A percentile compares a stretch with the other conserved stretches of the same genome.
Conservation (phyloP, 176 grass and related monocot species). For the Phoenix roebelenii region DNA sequence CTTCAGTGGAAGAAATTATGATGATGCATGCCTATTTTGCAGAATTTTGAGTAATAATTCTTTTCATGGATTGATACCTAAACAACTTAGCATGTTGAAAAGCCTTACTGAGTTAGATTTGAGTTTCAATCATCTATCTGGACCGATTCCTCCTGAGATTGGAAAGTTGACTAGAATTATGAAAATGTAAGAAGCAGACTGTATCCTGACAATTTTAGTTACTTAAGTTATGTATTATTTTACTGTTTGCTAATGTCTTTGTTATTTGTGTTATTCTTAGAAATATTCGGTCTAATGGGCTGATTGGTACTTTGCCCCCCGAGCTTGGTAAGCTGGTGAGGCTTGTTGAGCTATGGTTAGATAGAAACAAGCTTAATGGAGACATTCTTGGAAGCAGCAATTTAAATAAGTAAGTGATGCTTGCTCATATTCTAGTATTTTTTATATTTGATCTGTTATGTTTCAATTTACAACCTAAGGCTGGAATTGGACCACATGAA, state of each 20-base stretch:
- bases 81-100: slow-evolving; percentile 39
- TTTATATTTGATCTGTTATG: background rate
- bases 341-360: slow-evolving; percentile 47
- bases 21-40: slow-evolving; percentile 11
- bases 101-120: slow-evolving; percentile 49
- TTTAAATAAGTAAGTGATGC: slow-evolving; percentile 49
- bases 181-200: slow-evolving; percentile 53
- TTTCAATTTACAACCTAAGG: background rate
- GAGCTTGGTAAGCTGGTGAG: slow-evolving; percentile 53
- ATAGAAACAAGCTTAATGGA: slow-evolving; percentile 63
- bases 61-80: slow-evolving; percentile 48
- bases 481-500: no score
- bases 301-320: slow-evolving; percentile 54
- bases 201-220: slow-evolving; percentile 9
- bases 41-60: slow-evolving; percentile 51
- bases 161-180: slow-evolving; percentile 47
- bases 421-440: background rate
- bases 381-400: slow-evolving; percentile 63
- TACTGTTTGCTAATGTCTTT: slow-evolving; percentile 10
- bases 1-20: background rate
- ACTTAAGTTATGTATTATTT: background rate
- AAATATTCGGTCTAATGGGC: slow-evolving; percentile 65
- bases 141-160: slow-evolving; percentile 49
- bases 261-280: slow-evolving; percentile 41
- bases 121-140: slow-evolving; percentile 45